These are phyloP conservation scores for Leavenworthia alabamica DNA, from an alignment of 345 rosid species.

Conservation along the genomic window DNA sequence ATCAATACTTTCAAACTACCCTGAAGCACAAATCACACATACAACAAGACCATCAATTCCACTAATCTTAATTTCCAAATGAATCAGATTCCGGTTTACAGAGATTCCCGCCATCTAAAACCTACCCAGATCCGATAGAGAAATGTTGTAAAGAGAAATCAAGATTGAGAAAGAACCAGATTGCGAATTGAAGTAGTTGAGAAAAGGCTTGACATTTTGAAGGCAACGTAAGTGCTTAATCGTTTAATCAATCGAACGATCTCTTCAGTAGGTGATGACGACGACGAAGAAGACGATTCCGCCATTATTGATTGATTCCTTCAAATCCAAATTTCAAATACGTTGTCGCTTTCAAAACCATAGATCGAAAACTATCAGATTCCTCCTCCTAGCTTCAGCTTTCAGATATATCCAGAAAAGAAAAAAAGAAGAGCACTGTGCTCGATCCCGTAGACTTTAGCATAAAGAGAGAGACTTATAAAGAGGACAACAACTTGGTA, in stretches of 20 bases:
- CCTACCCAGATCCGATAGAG: slow-evolving; percentile 31
- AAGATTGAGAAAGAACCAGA: slow-evolving; percentile 43
- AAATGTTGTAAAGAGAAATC: neutral
- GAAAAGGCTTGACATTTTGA: slow-evolving; percentile 41
- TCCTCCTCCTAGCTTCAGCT: slow-evolving; percentile 30
- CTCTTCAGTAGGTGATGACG: slow-evolving; percentile 61
- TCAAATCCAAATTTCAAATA: neutral
- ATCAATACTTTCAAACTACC: neutral
- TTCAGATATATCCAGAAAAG: neutral
- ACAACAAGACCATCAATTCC: neutral
- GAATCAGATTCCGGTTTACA: neutral
- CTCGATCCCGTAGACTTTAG: slow-evolving; percentile 15
- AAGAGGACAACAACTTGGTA: neutral
- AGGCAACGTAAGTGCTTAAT: slow-evolving; percentile 70
- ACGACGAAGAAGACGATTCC: slow-evolving; percentile 39
- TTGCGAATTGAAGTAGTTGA: slow-evolving; percentile 54
- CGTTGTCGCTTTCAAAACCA: neutral
- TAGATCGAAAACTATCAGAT: slow-evolving; percentile 13
- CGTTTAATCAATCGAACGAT: slow-evolving; percentile 81
- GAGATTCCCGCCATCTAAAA: neutral
- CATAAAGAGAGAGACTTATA: neutral
- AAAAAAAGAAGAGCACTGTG: slow-evolving; percentile 1
- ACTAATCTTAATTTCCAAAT: neutral
- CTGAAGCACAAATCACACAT: neutral
- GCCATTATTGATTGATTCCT: slow-evolving; percentile 34